Evolutionary conservation across 2,329 filamentous ascomycete species (phyloP), one percentile per base, ranked within the genome.

Genomic region (Pseudogymnoascus sp.): DNA sequence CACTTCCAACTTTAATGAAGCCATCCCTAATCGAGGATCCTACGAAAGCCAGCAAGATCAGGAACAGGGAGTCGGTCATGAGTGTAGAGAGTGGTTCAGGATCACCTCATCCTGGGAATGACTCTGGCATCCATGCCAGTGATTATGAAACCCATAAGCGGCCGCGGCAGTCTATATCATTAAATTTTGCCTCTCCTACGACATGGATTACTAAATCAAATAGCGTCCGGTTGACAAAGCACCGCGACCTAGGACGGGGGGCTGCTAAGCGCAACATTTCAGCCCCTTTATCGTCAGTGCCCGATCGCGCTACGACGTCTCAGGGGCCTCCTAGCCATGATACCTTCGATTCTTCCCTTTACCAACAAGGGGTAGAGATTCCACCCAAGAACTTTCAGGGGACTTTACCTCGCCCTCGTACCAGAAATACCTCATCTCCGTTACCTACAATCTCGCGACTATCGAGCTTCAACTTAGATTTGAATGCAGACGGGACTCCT

Each of bases 161-260:
- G 61, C 75, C 81, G 11, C 78, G 77, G 62, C 79, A 81, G 64
- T 86, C 85, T 14, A 75, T 83, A 26, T 86, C 85, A 14, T 81
- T 84, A 78, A 82, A 85, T 62, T 83, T 87, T 65, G 78, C 78
- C 65, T 82, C 84, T 1, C 79, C 84, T 14, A 77, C 76, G 60
- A 81, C 76, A 60, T 86, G 84, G 83, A 81, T 85, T 66, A 75
- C 81, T 35, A 81, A 76, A 71, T 77, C 80, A 7, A 80, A 82
- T 62, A 87, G 84, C 73, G 70, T 86, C 62, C 80, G 83, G 59
- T 80, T 81, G 21, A 75, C 79, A 31, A 86, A 85, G 73, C 78
- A 81, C 65, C 78, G 76, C 64, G 74, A 75, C 65, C 76, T 79
- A 62, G 72, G 74, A 24, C 76, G 73, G 68, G 74, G 70, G 67